Evolutionary conservation across 768 basidiomycete genomes (phyloP), one percentile per base, ranked within the genome.

Genomic region (Lactarius evosmus): DNA sequence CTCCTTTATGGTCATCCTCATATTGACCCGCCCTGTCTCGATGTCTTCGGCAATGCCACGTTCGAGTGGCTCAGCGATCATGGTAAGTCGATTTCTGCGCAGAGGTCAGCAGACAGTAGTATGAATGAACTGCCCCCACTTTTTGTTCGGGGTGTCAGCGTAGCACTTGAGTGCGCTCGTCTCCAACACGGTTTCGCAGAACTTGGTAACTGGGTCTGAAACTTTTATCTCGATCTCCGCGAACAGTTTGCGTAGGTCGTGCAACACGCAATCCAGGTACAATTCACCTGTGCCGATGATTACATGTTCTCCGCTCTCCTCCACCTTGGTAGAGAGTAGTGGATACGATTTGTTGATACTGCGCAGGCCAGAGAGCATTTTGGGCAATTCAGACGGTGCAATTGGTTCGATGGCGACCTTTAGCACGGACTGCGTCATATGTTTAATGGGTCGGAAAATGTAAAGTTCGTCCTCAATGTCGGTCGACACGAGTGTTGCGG

Each of bases 151-250:
- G 33, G 97, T 98, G 70, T 98, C 97, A 19, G 97, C 97, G 75
- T 99, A 99, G 72, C 96, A 98, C 77, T 98, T 99, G 67, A 99
- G 77, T 4, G 96, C 97, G 69, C 91, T 94, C 34, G 96, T 98
- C 80, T 99, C 97, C 68, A 98, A 79, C 25, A 98, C 96, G 2
- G 97, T 99, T 79, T 99, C 97, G 72, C 93, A 91, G 78, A 99
- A 99, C 73, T 94, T 93, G 17, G 95, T 96, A 41, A 98, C 95
- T 1, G 97, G 97, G 78, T 99, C 97, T 27, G 96, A 98, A 16
- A 98, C 95, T 80, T 99, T 99, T 82, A 99, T 98, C 81, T 99
- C 97, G 69, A 98, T 97, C 79, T 99, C 97, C 33, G 95, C 87
- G 78, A 96, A 99, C 65, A 98, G 72, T 65, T 83, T 85, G 66